phyloP scores from a whole-genome alignment of 73 alveolate genomes.

The Tetrahymena malaccensis region DNA sequence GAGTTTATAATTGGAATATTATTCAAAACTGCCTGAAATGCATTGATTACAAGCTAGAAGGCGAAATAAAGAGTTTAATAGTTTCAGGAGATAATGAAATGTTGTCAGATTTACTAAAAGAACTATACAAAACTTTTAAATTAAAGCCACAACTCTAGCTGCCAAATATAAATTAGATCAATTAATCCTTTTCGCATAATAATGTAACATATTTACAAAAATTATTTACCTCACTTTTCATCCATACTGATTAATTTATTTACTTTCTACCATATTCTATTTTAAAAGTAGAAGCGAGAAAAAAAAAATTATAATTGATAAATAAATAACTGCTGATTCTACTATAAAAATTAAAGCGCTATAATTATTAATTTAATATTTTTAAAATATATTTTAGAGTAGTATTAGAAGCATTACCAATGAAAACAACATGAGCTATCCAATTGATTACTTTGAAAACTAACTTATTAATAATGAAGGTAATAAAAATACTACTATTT shows the following conservation, averaged over 20 bases:
- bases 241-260: too few relatives aligned
- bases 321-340: neutral
- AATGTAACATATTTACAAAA: neutral
- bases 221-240: too few relatives aligned
- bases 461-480: slow-evolving; percentile 1
- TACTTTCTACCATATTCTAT: neutral
- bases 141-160: neutral
- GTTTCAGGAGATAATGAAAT: slow-evolving; percentile 31
- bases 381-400: neutral
- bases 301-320: neutral
- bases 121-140: slow-evolving; percentile 13
- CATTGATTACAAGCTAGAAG: slow-evolving; percentile 18
- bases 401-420: neutral
- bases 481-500: neutral
- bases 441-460: neutral
- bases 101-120: slow-evolving; percentile 25
- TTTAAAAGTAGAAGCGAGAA: neutral
- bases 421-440: neutral
- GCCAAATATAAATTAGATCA: neutral
- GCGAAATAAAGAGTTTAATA: slow-evolving; percentile 32
- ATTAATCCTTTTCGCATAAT: neutral
- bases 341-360: neutral
- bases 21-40: slow-evolving; percentile 18
- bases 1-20: slow-evolving; percentile 71
- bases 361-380: too few relatives aligned